These are phyloP conservation scores for Volvox africanus DNA, from an alignment of 139 green algal genomes.

Conservation along the genomic window DNA sequence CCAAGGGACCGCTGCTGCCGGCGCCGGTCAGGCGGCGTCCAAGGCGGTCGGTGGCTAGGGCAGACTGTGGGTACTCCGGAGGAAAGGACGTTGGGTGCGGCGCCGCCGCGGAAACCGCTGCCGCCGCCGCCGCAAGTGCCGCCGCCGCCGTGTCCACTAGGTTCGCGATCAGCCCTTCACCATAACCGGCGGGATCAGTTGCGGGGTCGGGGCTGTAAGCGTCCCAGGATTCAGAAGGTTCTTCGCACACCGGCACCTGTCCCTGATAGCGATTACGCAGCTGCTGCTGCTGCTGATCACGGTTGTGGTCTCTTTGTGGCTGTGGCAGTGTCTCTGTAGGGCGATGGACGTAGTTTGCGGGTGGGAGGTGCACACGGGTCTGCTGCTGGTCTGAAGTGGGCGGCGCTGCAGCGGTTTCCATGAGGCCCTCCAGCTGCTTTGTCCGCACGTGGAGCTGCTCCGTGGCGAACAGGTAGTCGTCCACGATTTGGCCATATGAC, in stretches of 20 bases:
- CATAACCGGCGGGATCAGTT: not conserved
- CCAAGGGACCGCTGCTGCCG: not conserved
- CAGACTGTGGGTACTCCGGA: not conserved
- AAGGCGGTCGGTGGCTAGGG: not conserved
- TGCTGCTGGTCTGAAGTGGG: not conserved
- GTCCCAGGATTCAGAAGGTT: not conserved
- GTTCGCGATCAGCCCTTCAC: not conserved
- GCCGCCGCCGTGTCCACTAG: not conserved
- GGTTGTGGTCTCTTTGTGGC: not conserved
- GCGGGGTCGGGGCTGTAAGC: not conserved
- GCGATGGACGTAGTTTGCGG: no score
- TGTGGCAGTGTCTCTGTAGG: not conserved
- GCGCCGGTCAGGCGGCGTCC: not conserved
- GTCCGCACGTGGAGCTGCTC: conserved; percentile 49
- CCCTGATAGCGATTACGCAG: not conserved
- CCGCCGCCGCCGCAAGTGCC: not conserved
- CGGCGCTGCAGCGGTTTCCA: not conserved
- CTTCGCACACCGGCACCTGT: not conserved
- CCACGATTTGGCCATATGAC: conserved; percentile 57
- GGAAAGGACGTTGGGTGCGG: not conserved
- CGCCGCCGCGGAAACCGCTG: not conserved
- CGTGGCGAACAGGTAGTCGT: conserved; percentile 51
- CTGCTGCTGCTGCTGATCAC: not conserved
- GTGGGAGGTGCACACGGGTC: not conserved
- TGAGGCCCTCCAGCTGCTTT: conserved; percentile 37